Evolutionary conservation across 371 early-diverging fungal species (phyloP).

Genomic region (Conidiobolus incongruus): DNA sequence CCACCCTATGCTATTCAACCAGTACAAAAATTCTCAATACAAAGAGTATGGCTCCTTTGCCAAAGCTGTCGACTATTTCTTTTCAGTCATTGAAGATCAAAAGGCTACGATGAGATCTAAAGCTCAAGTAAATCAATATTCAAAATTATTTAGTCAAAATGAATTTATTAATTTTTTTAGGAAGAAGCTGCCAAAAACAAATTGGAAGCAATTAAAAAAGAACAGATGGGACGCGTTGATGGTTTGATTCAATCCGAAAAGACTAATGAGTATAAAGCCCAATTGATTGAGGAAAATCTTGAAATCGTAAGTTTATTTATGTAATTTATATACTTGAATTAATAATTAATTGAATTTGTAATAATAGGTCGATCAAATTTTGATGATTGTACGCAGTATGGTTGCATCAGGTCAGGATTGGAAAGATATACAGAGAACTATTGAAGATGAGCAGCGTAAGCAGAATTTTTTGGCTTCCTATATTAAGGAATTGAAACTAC

Average conservation of each 20-base stretch:
- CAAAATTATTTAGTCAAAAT: no score
- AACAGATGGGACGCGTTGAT: conserved; percentile 55
- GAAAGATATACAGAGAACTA: conserved; percentile 70
- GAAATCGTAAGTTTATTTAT: no score
- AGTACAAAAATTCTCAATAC: conserved; percentile 21
- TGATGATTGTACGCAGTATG: conserved; percentile 62
- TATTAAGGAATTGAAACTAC: conserved; percentile 44
- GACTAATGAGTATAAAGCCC: conserved; percentile 41
- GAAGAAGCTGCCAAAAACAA: conserved; percentile 64
- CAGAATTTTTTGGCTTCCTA: conserved; percentile 60
- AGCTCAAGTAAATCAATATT: conserved; percentile 22
- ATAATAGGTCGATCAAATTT: conserved; percentile 73
- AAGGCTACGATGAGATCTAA: conserved; percentile 40
- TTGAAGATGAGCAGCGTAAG: conserved; percentile 52
- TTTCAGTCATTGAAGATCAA: conserved; percentile 76
- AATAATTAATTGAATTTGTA: no score
- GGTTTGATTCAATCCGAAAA: conserved; percentile 41
- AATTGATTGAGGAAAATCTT: conserved; percentile 59
- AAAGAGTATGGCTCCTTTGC: conserved; percentile 53
- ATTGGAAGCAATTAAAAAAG: conserved; percentile 51
- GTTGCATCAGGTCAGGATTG: conserved; percentile 90
- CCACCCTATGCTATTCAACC: conserved; percentile 61
- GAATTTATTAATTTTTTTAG: conserved; percentile 4
- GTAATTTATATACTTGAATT: no score
- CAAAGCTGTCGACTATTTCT: conserved; percentile 77